Evolutionary conservation across 768 basidiomycete species (phyloP).

Genomic region (Dioszegia aurantiaca): DNA sequence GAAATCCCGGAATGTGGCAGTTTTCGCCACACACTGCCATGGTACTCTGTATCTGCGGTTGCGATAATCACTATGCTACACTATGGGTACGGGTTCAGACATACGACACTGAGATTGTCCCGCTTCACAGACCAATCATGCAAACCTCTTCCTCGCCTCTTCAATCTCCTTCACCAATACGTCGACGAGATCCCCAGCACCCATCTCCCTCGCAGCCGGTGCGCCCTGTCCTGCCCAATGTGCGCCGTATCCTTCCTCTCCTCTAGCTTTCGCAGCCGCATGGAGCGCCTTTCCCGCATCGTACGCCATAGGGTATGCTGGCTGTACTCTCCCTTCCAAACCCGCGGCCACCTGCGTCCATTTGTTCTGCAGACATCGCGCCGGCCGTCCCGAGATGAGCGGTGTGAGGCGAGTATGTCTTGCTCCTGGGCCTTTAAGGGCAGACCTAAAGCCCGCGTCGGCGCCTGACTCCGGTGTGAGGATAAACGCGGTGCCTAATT

Average conservation of each 20-base stretch:
- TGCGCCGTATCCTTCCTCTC: slow-evolving; percentile 36
- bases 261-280: slow-evolving; percentile 33
- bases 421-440: slow-evolving; percentile 15
- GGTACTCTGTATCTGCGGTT: no score
- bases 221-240: slow-evolving; percentile 46
- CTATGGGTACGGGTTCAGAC: no score
- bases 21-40: not conserved
- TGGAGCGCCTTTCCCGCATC: slow-evolving; percentile 40
- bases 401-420: slow-evolving; percentile 26
- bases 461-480: slow-evolving; percentile 34
- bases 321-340: slow-evolving; percentile 7
- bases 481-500: slow-evolving; percentile 45
- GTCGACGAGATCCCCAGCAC: slow-evolving; percentile 27
- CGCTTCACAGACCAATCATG: no score
- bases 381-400: slow-evolving; percentile 43
- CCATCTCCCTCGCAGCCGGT: slow-evolving; percentile 26
- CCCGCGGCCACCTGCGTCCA: slow-evolving; percentile 27
- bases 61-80: no score
- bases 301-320: slow-evolving; percentile 42
- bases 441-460: slow-evolving; percentile 28
- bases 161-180: slow-evolving; percentile 14
- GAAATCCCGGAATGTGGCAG: slow-evolving; percentile 13
- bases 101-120: no score
- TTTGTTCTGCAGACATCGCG: slow-evolving; percentile 29
- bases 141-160: slow-evolving; percentile 2